Base-by-base conservation (phyloP, 169 alveolate genomes). In the Eimeria maxima region DNA sequence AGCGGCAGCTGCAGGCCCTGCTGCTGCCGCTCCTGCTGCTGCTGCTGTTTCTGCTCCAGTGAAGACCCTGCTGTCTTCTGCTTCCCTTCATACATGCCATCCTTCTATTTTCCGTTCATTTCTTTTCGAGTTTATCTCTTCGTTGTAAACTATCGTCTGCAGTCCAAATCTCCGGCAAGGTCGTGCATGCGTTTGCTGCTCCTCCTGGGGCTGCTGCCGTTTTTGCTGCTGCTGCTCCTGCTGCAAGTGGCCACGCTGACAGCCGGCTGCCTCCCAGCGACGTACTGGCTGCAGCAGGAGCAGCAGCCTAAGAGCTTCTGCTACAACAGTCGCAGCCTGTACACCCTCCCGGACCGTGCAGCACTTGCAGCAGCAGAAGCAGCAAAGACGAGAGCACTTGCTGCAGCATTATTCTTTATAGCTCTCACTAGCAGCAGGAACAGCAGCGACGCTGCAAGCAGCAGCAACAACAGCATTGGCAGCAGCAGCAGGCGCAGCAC, bases 361-460 rank as follows among this genome's bases (percentile, higher is more conserved):
- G 38, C 84, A 73, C 45, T 50, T 73, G 53, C 53, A 73, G 84
- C 84, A 38, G 45, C 84, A 73, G 45, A 33, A 33, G 45, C 55
- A n/a, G 53, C 45, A 73, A 50, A 45, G 33, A 50, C 84, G 29
- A 44, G 13, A 24, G 53, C 84, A 73, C 53, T 50, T 1, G 84
- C 84, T 7, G 84, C 84, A 27, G 84, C 45, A 73, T 10, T 29
- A 44, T 50, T 8, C 84, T 10, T n/a, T 10, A 7, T 67, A 29
- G 53, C 45, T 7, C 16, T 27, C 84, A 73, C 24, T 18, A 73
- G 42, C 50, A 29, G 45, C 84, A 29, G 20, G 55, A 73, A 50
- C 84, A 73, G 84, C 27, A 29, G 84, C 84, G 42, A 16, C 24
- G 84, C 84, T 27, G 24, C 13, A 24, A 7, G 84, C 84, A 7